Conservation (phyloP, 2,329 filamentous ascomycete genomes). For the Didymella keratinophila region DNA sequence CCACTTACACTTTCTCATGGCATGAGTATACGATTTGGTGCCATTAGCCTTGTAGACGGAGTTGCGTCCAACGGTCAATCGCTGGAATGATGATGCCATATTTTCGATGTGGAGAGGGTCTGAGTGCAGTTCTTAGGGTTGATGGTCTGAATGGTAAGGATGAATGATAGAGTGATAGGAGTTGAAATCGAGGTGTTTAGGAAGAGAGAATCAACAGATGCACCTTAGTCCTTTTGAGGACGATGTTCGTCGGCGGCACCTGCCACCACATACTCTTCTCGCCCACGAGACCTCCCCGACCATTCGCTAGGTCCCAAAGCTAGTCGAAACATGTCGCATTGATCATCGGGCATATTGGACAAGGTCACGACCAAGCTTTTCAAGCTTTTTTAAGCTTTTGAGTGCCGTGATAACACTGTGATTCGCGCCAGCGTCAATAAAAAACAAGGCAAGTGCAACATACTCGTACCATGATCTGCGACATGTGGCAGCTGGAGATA, state of each 20-base stretch:
- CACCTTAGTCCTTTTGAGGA: neutral
- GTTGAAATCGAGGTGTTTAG: neutral
- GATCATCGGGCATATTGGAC: conserved; percentile 10
- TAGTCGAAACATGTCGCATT: conserved; percentile 4
- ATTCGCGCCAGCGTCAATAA: neutral
- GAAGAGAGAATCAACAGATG: neutral
- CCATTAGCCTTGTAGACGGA: conserved; percentile 30
- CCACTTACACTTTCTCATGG: conserved; percentile 29
- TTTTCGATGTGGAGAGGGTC: neutral
- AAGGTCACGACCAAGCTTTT: conserved; percentile 21
- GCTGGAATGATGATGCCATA: conserved; percentile 30
- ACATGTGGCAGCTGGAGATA: neutral
- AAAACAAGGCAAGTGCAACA: conserved; percentile 4
- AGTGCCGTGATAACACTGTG: neutral
- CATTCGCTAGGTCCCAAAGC: neutral
- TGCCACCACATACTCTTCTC: conserved; percentile 2
- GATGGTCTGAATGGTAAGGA: neutral
- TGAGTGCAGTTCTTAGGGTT: neutral
- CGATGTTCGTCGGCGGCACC: neutral
- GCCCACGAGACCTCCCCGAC: neutral
- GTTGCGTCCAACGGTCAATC: conserved; percentile 28
- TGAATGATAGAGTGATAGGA: neutral
- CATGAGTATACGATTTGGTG: conserved; percentile 28
- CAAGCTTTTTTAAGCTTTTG: conserved; percentile 15
- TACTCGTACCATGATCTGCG: conserved; percentile 2